Base-by-base conservation (phyloP, 352 stramenopile species). In the Globisporangium nunn region DNA sequence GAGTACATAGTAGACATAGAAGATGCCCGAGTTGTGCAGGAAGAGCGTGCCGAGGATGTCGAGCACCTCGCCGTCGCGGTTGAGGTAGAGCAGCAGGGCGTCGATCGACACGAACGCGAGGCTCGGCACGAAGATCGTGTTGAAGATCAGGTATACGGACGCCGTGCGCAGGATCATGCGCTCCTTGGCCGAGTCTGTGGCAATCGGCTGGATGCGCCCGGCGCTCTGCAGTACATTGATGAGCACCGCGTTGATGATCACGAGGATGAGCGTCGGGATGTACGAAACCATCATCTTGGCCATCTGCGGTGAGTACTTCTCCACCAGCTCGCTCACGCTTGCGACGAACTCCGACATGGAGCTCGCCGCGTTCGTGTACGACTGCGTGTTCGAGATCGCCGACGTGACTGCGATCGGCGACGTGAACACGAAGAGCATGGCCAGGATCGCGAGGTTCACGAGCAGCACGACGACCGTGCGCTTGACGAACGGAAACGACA, bases 1-100 rank as follows among this genome's bases (percentile, higher is more conserved):
- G 39, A 94, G 72, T 52, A 92, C 77, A 54, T 94, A 94, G 62
- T 90, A 87, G 54, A 92, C 80, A 70, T 91, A 94, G 59, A 94
- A 94, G 43, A 92, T 83, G n/a, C 84, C 84, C 17, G 84, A 91
- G 56, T 94, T 94, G 76, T 89, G 81, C 45, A 94, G 53, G 63
- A 94, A 94, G 18, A 94, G 72, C 43, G 82, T 89, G 14, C 83
- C 84, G 0, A 94, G 68, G 68, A 93, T 88, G 37, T 86, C 78
- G 18, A 93, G 64, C 56, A 93, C 77, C 52, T 91, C 74, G 41
- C 75, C 82, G 46, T 91, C 78, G 39, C 74, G 72, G 45, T 86
- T 68, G 23, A 94, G 68, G 57, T 94, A 91, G 44, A 92, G 64
- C 43, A 92, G 57, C 31, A 92, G 74, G 30, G 81, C 80, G 56